These are phyloP conservation scores for Pythium brachiatum DNA, from an alignment of 352 stramenopile genomes.

Conservation along the genomic window DNA sequence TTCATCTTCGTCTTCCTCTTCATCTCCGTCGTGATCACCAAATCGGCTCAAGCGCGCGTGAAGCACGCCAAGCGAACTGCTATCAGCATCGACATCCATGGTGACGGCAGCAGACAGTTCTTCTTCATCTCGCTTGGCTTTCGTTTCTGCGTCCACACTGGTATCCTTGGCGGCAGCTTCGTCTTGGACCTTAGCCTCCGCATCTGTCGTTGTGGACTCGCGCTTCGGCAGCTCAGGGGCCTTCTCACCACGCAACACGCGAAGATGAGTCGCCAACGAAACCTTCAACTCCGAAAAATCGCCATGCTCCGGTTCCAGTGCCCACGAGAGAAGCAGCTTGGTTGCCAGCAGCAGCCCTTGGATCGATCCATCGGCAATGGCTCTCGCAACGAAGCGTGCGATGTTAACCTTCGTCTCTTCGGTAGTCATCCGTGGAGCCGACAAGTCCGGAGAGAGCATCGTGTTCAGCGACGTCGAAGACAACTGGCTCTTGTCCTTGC, in stretches of 20 bases:
- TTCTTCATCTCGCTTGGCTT: conserved; percentile 29
- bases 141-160: background rate
- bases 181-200: background rate
- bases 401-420: conserved; percentile 68
- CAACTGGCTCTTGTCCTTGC: conserved; percentile 54
- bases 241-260: conserved; percentile 68
- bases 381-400: conserved; percentile 70
- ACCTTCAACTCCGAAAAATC: conserved; percentile 31
- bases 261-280: conserved; percentile 63
- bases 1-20: conserved; percentile 49
- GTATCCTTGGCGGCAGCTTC: background rate
- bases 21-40: conserved; percentile 33
- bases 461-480: conserved; percentile 30
- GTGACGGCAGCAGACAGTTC: conserved; percentile 32
- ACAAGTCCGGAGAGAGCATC: conserved; percentile 77
- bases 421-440: conserved; percentile 41
- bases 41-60: conserved; percentile 68
- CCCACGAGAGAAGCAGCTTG: conserved; percentile 63
- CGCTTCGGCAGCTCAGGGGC: conserved; percentile 44
- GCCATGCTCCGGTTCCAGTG: conserved; percentile 29
- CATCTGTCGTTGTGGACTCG: background rate
- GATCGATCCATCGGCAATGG: conserved; percentile 71
- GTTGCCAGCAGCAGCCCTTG: conserved; percentile 71
- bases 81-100: conserved; percentile 76
- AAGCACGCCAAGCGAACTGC: conserved; percentile 54